A percentile compares a stretch with the other conserved stretches of the same genome.
Evolutionary conservation across 2,329 filamentous ascomycete genomes (phyloP).

Genomic region (Chaetomium strumarium): DNA sequence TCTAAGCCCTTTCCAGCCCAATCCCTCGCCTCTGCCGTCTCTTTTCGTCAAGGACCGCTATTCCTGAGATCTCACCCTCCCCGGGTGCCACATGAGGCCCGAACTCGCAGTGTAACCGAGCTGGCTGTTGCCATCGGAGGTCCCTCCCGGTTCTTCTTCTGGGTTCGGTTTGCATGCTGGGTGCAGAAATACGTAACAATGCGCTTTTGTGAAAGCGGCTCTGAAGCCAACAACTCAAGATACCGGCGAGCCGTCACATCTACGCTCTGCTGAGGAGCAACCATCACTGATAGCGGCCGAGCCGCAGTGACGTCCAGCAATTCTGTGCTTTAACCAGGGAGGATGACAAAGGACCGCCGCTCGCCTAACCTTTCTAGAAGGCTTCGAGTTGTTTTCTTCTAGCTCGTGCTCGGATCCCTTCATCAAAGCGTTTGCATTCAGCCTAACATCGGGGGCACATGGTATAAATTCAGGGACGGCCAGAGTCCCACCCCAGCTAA

Average conservation of each 20-base stretch:
- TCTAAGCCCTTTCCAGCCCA: constrained; percentile 18
- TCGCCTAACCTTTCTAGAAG: constrained; percentile 16
- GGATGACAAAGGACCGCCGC: neutral
- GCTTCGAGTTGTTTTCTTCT: neutral
- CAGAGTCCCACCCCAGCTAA: constrained; percentile 18
- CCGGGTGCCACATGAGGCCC: constrained; percentile 6
- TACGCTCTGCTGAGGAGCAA: no score
- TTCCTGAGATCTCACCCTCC: neutral
- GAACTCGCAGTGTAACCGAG: constrained; percentile 8
- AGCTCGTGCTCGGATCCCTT: neutral
- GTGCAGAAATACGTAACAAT: neutral
- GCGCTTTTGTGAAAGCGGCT: neutral
- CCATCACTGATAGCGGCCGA: no score
- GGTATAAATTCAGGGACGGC: constrained; percentile 22
- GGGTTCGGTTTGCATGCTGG: constrained; percentile 2
- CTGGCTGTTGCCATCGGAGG: neutral
- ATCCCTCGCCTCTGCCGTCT: constrained; percentile 11
- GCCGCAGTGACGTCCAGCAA: neutral
- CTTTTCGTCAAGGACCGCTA: constrained; percentile 10
- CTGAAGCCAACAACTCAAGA: neutral
- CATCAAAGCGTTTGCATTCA: constrained; percentile 16
- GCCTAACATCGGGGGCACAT: constrained; percentile 10
- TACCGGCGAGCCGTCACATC: neutral
- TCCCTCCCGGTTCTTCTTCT: neutral
- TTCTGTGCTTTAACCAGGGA: constrained; percentile 1